A percentile compares a stretch with the other conserved stretches of the same genome.
Conservation (phyloP, 768 basidiomycete species). For the Psilocybe sp. region DNA sequence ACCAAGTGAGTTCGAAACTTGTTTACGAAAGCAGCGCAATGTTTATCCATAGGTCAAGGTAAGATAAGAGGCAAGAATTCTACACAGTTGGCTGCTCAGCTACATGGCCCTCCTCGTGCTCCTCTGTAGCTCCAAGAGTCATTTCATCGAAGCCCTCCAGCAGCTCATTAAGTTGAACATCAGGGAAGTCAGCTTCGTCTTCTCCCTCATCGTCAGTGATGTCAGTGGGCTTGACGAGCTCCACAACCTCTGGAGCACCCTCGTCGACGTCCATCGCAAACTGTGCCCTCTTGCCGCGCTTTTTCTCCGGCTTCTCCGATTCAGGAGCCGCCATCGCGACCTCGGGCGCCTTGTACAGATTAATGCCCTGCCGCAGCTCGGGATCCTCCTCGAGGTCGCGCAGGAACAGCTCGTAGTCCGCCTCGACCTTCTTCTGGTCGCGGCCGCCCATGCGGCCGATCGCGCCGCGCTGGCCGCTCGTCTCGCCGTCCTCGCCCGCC, state of each 20-base stretch:
- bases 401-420: slow-evolving; percentile 96
- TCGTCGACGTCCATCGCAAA: slow-evolving; percentile 9
- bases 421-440: slow-evolving; percentile 89
- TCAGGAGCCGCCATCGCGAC: slow-evolving; percentile 52
- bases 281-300: slow-evolving; percentile 37
- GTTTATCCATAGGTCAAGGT: too few relatives aligned
- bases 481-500: slow-evolving; percentile 83
- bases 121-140: slow-evolving; percentile 54
- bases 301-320: slow-evolving; percentile 28
- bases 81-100: neutral
- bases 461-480: slow-evolving; percentile 75
- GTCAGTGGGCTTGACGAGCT: slow-evolving; percentile 16
- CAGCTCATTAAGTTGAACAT: slow-evolving; percentile 79
- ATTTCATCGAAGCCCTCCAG: slow-evolving; percentile 92
- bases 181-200: slow-evolving; percentile 86
- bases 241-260: slow-evolving; percentile 19
- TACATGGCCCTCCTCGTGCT: slow-evolving; percentile 14
- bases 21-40: too few relatives aligned
- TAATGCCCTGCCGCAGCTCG: slow-evolving; percentile 83
- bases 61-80: neutral
- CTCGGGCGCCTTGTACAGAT: slow-evolving; percentile 74
- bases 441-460: slow-evolving; percentile 88
- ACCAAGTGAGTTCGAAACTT: too few relatives aligned
- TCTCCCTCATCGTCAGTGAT: slow-evolving; percentile 53
- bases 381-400: slow-evolving; percentile 93